Conservation (phyloP, 2,329 filamentous ascomycete species). For the Nigrospora osmanthi region DNA sequence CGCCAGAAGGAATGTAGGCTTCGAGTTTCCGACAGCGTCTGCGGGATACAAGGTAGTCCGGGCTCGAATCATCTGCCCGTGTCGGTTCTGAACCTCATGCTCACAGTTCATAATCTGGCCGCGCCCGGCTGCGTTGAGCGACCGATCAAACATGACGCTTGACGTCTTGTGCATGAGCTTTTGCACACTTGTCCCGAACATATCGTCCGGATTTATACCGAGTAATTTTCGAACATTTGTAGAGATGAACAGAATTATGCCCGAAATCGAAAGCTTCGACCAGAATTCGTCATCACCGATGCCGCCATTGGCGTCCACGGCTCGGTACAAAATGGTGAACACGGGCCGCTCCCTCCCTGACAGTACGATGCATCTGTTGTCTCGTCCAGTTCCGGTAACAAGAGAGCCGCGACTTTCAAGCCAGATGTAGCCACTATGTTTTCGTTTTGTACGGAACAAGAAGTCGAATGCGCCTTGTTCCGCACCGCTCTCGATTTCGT, state of each 20-base stretch:
- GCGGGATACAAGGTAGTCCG: slow-evolving; percentile 84
- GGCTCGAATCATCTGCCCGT: slow-evolving; percentile 79
- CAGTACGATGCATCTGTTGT: slow-evolving; percentile 85
- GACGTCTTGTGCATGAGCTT: slow-evolving; percentile 80
- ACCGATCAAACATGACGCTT: slow-evolving; percentile 66
- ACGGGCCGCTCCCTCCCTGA: slow-evolving; percentile 83
- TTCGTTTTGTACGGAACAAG: slow-evolving; percentile 81
- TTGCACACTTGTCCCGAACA: slow-evolving; percentile 84
- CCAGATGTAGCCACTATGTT: slow-evolving; percentile 89
- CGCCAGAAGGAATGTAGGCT: slow-evolving; percentile 81
- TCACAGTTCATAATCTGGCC: slow-evolving; percentile 72
- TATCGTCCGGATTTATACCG: slow-evolving; percentile 70
- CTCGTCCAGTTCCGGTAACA: slow-evolving; percentile 85
- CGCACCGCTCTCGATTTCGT: slow-evolving; percentile 83
- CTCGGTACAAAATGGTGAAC: slow-evolving; percentile 61
- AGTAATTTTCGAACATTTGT: slow-evolving; percentile 76
- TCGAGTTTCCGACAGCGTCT: slow-evolving; percentile 67
- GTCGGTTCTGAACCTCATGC: slow-evolving; percentile 82
- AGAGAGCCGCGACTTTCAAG: slow-evolving; percentile 90
- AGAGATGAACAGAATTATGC: slow-evolving; percentile 86
- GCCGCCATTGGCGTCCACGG: slow-evolving; percentile 48
- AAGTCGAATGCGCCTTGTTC: slow-evolving; percentile 72
- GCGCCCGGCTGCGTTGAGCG: slow-evolving; percentile 69
- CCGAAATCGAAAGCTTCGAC: slow-evolving; percentile 88
- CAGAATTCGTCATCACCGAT: slow-evolving; percentile 81